phyloP scores from a whole-genome alignment of 345 rosid species.

The Eucalyptus fibrosa region DNA sequence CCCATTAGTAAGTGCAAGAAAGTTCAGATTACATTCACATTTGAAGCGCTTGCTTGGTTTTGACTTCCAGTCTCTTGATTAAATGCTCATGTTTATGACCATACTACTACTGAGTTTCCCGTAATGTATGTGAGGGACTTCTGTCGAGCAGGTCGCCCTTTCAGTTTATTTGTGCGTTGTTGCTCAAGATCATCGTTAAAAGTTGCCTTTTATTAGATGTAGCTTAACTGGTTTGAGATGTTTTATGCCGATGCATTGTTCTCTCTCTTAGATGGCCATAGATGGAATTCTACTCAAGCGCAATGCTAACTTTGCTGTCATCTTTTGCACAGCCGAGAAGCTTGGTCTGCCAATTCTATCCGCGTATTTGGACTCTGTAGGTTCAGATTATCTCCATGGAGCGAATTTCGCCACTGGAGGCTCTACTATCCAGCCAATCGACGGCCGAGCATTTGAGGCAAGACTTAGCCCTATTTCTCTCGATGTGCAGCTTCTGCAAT shows the following conservation, averaged over 20 bases:
- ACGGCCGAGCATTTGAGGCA: slow-evolving; percentile 67
- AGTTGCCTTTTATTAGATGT: background rate
- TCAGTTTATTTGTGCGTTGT: background rate
- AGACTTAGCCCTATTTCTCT: slow-evolving; percentile 85
- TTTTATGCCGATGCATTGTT: background rate
- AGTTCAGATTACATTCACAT: background rate
- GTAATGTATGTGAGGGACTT: background rate
- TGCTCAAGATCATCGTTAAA: background rate
- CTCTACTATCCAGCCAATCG: slow-evolving; percentile 66
- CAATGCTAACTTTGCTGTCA: background rate
- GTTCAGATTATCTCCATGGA: slow-evolving; percentile 67
- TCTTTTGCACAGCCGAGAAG: slow-evolving; percentile 48
- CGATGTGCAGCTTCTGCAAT: slow-evolving; percentile 77
- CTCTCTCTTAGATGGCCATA: background rate
- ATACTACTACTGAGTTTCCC: background rate
- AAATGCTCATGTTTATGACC: background rate
- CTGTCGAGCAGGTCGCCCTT: background rate
- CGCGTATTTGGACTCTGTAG: slow-evolving; percentile 82
- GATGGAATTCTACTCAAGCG: background rate
- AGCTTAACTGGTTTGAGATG: background rate
- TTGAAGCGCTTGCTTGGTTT: background rate
- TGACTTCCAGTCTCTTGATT: background rate
- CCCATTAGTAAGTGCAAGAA: background rate
- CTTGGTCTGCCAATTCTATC: slow-evolving; percentile 61
- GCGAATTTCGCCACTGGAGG: slow-evolving; percentile 95